phyloP scores from a whole-genome alignment of 805 yeast species.

The Cyberlindnera samutprakarnensis region DNA sequence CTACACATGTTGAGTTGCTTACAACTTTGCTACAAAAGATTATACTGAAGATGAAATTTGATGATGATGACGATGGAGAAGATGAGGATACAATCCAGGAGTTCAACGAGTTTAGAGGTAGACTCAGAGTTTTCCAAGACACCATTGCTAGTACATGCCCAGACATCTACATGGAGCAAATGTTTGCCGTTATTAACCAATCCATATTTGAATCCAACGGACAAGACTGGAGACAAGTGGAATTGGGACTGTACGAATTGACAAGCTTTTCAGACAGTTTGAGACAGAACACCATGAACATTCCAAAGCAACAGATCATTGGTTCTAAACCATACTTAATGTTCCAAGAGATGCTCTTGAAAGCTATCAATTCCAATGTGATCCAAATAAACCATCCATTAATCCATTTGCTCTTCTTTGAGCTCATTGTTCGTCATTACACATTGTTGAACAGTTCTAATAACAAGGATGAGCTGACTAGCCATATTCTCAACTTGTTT shows the following conservation, averaged over 20 bases:
- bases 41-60: constrained; percentile 73
- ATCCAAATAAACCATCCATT: constrained; percentile 64
- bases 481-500: constrained; percentile 67
- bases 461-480: constrained; percentile 43
- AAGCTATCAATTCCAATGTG: constrained; percentile 40
- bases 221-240: constrained; percentile 72
- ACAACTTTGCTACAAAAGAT: constrained; percentile 59
- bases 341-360: constrained; percentile 50
- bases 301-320: constrained; percentile 58
- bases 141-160: constrained; percentile 59
- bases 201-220: constrained; percentile 29
- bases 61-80: constrained; percentile 65
- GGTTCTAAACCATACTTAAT: constrained; percentile 58
- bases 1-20: constrained; percentile 43
- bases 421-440: constrained; percentile 75
- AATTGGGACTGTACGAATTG: constrained; percentile 80
- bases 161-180: constrained; percentile 50
- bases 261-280: constrained; percentile 72
- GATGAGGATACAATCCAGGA: constrained; percentile 71
- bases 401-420: constrained; percentile 77
- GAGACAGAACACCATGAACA: constrained; percentile 65
- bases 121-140: constrained; percentile 76
- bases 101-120: constrained; percentile 70
- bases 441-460: constrained; percentile 43
- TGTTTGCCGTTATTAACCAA: constrained; percentile 53